A percentile compares a stretch with the other conserved stretches of the same genome.
Evolutionary conservation across 495 filamentous ascomycete genomes (phyloP).

Genomic region (Neurospora sp.): DNA sequence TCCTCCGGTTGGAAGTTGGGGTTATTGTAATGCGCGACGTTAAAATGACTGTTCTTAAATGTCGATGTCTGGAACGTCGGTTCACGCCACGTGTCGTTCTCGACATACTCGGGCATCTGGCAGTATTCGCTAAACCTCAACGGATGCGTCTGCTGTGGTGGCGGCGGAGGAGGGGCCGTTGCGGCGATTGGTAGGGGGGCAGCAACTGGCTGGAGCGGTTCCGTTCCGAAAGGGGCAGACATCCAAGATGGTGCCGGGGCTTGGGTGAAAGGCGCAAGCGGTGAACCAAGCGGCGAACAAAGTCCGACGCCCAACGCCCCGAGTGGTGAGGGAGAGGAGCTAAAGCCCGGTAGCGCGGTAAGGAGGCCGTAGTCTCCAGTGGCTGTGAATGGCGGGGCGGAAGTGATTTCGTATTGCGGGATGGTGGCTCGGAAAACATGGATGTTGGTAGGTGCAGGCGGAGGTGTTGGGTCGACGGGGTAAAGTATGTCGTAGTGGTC

Average conservation of each 20-base stretch:
- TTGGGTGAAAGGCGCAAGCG: constrained; percentile 25
- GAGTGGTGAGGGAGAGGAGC: constrained; percentile 11
- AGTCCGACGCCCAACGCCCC: constrained; percentile 2
- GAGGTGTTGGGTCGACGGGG: constrained; percentile 47
- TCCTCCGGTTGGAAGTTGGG: constrained; percentile 73
- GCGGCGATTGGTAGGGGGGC: constrained; percentile 13
- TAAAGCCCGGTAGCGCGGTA: constrained; percentile 37
- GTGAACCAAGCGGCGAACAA: constrained; percentile 22
- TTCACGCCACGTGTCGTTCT: constrained; percentile 33
- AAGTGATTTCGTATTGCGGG: constrained; percentile 29
- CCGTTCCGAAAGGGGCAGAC: constrained; percentile 28
- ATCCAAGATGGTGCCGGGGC: constrained; percentile 35
- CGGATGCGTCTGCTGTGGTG: constrained; percentile 23
- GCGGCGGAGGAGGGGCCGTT: constrained; percentile 20
- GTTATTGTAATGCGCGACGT: constrained; percentile 75
- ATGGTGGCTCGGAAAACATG: constrained; percentile 41
- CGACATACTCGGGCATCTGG: constrained; percentile 29
- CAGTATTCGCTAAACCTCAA: constrained; percentile 39
- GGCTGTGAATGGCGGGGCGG: constrained; percentile 26
- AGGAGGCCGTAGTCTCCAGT: constrained; percentile 31
- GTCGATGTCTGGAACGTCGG: constrained; percentile 43
- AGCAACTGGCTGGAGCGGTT: constrained; percentile 20
- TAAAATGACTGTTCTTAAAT: constrained; percentile 60
- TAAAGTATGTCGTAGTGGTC: constrained; percentile 96
- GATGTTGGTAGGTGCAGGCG: constrained; percentile 39